Conservation (phyloP, 768 basidiomycete species). For the Calocera viscosa region DNA sequence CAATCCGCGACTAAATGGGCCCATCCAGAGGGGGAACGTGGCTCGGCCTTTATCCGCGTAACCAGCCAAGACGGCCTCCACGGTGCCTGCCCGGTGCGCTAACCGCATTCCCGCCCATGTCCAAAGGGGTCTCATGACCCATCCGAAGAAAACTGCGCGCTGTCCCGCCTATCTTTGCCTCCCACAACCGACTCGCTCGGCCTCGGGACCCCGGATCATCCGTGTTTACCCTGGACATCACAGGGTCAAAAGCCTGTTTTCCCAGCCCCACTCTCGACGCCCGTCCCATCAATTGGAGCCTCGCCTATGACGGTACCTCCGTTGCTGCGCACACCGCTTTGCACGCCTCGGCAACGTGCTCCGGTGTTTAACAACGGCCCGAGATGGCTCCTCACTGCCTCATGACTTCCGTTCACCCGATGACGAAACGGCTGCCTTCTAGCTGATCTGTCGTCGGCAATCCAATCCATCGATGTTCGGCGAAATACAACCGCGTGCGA, state of each 20-base stretch:
- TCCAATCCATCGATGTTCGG: background rate
- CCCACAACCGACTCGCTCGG: background rate
- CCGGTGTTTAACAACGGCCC: background rate
- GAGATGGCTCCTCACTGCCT: background rate
- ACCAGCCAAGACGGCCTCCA: too few relatives aligned
- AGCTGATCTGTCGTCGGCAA: background rate
- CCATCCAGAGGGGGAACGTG: background rate
- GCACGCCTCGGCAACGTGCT: slow-evolving; percentile 5
- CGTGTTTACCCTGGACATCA: background rate
- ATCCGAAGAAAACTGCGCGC: background rate
- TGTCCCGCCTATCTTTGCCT: background rate
- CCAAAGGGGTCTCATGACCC: background rate
- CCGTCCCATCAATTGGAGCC: too few relatives aligned
- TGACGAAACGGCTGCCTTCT: background rate
- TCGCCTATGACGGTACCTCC: background rate
- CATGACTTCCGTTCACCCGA: background rate
- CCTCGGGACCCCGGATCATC: background rate
- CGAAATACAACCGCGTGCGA: background rate
- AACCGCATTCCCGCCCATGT: background rate
- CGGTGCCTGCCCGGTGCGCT: background rate
- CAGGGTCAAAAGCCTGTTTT: background rate
- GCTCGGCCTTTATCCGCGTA: background rate
- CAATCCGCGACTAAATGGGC: background rate
- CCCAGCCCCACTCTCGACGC: slow-evolving; percentile 7
- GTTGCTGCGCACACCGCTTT: background rate